Evolutionary conservation across 2,329 filamentous ascomycete genomes (phyloP), one percentile per base, ranked within the genome.

Genomic region (Fusarium oligoseptatum): DNA sequence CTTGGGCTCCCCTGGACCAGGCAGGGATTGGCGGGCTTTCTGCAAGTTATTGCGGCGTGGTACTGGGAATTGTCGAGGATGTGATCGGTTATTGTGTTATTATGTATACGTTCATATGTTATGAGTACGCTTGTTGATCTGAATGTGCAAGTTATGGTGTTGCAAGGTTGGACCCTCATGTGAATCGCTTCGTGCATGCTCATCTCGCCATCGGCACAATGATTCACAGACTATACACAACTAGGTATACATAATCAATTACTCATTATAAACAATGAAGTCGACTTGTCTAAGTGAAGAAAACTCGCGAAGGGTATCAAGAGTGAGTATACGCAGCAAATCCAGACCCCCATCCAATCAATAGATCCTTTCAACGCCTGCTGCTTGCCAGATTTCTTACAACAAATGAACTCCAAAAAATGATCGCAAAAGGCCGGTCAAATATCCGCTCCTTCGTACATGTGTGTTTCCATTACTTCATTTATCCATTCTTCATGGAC

Each of bases 261-360:
- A 55, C 48, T 52, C 48, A 58, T 56, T 52, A 32, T 48, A 52
- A 56, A 55, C 20, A 66, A 55, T 64, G 34, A 65, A 75, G 69
- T 72, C 37, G 32, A 58, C 57, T 67, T 48, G 60, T 74, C 68
- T 70, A 70, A 55, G 50, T 66, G 43, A 41, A 55, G 50, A 41
- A 55, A 74, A 68, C 64, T 73, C 73, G 63, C 45, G 63, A 67
- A 76, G 74, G 74, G 74, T 76, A 76, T 76, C 74, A 76, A 76
- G 64, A 73, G 62, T 72, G 71, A 66, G 73, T 74, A 74, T 72
- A 66, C 57, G 60, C 66, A 66, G 66, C 65, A 71, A 71, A 64
- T 29, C 41, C 64, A 45, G 27, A 32, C 27, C 27, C 43, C 67
- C 58, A 61, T 34, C 17, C 48, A 63, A 58, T 39, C 22, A 24